These are phyloP conservation scores for Asterochloris sp. DNA, from an alignment of 139 green algal species.

Conservation along the genomic window DNA sequence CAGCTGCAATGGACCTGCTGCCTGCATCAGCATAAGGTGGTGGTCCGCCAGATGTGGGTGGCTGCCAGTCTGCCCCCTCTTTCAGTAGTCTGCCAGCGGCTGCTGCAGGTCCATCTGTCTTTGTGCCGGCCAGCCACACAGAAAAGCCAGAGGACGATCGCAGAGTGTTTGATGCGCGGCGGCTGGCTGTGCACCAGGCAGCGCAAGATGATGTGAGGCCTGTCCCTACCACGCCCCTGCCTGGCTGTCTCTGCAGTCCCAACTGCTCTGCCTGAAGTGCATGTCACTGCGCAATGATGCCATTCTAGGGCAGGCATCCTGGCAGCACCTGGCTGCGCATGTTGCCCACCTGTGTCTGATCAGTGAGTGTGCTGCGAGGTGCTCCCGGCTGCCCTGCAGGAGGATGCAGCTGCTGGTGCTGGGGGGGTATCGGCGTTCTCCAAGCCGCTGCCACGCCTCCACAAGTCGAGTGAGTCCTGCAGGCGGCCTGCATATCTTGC, in stretches of 20 bases:
- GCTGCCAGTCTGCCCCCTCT: no score
- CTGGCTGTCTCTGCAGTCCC: no score
- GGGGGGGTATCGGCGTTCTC: conserved; percentile 55
- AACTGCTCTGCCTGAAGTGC: no score
- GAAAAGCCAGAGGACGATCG: conserved; percentile 36
- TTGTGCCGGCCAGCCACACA: conserved; percentile 26
- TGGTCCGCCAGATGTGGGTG: background rate
- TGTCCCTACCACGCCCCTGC: background rate
- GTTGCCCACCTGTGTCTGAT: no score
- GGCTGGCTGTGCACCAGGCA: conserved; percentile 33
- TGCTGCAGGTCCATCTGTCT: conserved; percentile 33
- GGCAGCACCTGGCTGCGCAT: no score
- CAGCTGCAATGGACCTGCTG: background rate
- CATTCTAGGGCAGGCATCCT: no score
- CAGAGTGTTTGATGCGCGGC: conserved; percentile 36
- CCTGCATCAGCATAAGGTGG: background rate
- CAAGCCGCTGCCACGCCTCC: conserved; percentile 6
- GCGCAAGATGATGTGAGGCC: conserved; percentile 26
- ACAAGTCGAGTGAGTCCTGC: conserved; percentile 13
- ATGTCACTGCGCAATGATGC: no score
- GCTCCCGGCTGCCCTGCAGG: background rate
- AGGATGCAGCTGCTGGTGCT: conserved; percentile 30
- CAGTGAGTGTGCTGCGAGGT: no score
- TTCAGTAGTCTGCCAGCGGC: no score
- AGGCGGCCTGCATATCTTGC: background rate